Conservation (phyloP, 108 stramenopile species). For the Seminavis robusta region DNA sequence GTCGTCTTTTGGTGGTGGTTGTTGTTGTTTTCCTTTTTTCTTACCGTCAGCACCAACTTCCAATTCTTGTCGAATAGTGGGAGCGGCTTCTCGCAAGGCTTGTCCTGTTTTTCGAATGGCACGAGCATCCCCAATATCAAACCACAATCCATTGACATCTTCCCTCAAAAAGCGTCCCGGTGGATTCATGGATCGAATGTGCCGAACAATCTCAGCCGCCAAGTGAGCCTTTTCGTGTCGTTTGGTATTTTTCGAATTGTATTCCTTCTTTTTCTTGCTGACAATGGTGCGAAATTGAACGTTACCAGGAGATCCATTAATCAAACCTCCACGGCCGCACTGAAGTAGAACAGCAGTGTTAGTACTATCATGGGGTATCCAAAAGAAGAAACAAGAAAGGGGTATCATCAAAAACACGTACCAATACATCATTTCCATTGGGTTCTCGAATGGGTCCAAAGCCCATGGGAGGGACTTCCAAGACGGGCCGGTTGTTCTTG, state of each 20-base stretch:
- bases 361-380: too few species aligned
- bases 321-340: background rate
- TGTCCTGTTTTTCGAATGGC: constrained; percentile 50
- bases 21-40: too few species aligned
- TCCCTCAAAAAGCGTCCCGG: constrained; percentile 51
- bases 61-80: background rate
- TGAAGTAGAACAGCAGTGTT: too few species aligned
- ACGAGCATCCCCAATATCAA: constrained; percentile 43
- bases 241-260: background rate
- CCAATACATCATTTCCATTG: too few species aligned
- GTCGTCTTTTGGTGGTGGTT: too few species aligned
- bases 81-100: constrained; percentile 35
- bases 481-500: too few species aligned
- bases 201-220: constrained; percentile 33
- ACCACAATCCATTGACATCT: constrained; percentile 20
- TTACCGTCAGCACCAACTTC: too few species aligned
- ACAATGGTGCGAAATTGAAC: background rate
- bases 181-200: constrained; percentile 34
- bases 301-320: background rate
- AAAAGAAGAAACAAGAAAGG: too few species aligned
- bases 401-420: too few species aligned
- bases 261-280: background rate
- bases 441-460: too few species aligned
- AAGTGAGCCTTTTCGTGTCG: constrained; percentile 50
- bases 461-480: too few species aligned